Evolutionary conservation across 1,139 yeast genomes (phyloP).

Genomic region (Kodamaea fungicola): DNA sequence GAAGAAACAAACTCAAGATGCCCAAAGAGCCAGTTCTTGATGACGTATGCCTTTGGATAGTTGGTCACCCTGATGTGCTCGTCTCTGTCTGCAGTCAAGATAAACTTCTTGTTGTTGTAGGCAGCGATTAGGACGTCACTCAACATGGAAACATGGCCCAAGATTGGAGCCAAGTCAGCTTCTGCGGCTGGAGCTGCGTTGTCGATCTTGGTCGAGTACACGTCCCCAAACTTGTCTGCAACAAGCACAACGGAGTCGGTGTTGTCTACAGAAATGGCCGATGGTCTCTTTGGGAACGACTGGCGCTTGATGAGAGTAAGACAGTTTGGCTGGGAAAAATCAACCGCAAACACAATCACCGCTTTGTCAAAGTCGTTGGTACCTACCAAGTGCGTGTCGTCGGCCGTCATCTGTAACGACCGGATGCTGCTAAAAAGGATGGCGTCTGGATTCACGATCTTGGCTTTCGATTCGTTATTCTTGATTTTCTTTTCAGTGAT

Average conservation of each 20-base stretch:
- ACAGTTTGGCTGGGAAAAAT: conserved; percentile 28
- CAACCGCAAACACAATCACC: conserved; percentile 56
- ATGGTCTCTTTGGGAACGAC: conserved; percentile 84
- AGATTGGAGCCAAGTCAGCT: conserved; percentile 56
- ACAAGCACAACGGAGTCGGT: conserved; percentile 54
- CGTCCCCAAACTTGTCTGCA: conserved; percentile 99
- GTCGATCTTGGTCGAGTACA: conserved; percentile 54
- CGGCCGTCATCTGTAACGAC: conserved; percentile 49
- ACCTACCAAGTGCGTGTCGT: conserved; percentile 57
- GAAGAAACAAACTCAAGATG: conserved; percentile 79
- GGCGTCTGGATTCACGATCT: conserved; percentile 64
- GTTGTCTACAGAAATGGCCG: conserved; percentile 61
- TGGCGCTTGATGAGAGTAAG: conserved; percentile 64
- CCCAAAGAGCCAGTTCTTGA: conserved; percentile 83
- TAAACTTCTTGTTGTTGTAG: conserved; percentile 45
- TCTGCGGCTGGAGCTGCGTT: conserved; percentile 31
- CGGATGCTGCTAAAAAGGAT: conserved; percentile 64
- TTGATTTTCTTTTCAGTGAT: conserved; percentile 43
- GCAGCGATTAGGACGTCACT: conserved; percentile 59
- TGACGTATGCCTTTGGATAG: conserved; percentile 73
- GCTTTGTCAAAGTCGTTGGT: conserved; percentile 85
- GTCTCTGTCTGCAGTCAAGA: conserved; percentile 89
- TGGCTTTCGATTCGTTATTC: conserved; percentile 24
- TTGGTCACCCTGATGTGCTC: conserved; percentile 90
- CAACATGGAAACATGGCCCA: conserved; percentile 97